Percentiles rank a stretch among this genome's conserved stretches.
Evolutionary conservation across 768 basidiomycete genomes (phyloP).

Genomic region (Tremella fuciformis): DNA sequence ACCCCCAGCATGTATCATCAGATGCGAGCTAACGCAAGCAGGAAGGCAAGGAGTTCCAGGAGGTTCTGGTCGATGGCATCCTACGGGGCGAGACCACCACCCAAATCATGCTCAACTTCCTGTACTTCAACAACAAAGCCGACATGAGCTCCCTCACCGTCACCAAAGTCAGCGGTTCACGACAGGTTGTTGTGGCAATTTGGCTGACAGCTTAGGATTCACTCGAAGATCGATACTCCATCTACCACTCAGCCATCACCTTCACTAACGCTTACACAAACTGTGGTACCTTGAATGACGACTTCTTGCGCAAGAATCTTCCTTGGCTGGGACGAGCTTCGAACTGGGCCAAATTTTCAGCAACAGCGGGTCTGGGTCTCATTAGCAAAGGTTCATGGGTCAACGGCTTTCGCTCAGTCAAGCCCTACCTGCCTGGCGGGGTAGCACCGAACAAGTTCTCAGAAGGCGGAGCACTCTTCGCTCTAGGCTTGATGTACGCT

Average conservation of each 20-base stretch:
- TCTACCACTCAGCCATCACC: constrained; percentile 94
- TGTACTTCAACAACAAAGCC: constrained; percentile 88
- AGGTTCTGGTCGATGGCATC: constrained; percentile 67
- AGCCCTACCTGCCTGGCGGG: constrained; percentile 79
- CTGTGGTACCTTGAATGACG: constrained; percentile 93
- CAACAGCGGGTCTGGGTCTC: constrained; percentile 92
- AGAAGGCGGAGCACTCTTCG: constrained; percentile 94
- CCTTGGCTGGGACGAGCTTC: constrained; percentile 93
- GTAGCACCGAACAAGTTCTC: constrained; percentile 76
- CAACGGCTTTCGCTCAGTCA: constrained; percentile 85
- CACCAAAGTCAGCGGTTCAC: constrained; percentile 66
- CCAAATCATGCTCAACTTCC: constrained; percentile 89
- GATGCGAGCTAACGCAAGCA: constrained; percentile 5
- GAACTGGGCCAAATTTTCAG: constrained; percentile 98
- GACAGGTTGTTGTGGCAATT: constrained; percentile 2
- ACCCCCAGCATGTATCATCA: not conserved
- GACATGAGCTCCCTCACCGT: constrained; percentile 88
- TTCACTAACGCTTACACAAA: constrained; percentile 98
- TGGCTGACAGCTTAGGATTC: constrained; percentile 61
- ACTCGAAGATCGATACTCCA: constrained; percentile 87
- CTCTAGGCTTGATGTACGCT: constrained; percentile 89
- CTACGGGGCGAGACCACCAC: constrained; percentile 87
- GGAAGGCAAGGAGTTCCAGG: constrained; percentile 20
- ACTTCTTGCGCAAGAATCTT: constrained; percentile 88
- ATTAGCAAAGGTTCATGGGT: constrained; percentile 97